These are phyloP conservation scores for Butyriboletus regius DNA, from an alignment of 1,284 basidiomycete genomes.

Conservation along the genomic window DNA sequence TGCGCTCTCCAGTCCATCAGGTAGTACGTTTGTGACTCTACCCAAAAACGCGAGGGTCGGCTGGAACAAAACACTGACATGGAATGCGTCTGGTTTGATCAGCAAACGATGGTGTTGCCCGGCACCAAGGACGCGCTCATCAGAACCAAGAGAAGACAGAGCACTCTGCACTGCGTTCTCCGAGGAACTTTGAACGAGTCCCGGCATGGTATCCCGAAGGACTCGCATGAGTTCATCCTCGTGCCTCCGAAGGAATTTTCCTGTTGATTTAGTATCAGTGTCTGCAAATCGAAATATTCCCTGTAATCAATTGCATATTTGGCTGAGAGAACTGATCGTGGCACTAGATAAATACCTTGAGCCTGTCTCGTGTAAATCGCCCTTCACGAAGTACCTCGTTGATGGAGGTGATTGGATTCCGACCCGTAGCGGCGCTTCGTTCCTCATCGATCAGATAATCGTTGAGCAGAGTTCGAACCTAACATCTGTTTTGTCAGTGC, in stretches of 20 bases:
- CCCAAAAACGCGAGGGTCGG: conserved; percentile 85
- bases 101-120: conserved; percentile 79
- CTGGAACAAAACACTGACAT: conserved; percentile 88
- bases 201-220: conserved; percentile 87
- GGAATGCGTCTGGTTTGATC: conserved; percentile 88
- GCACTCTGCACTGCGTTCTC: conserved; percentile 59
- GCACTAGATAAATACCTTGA: conserved; percentile 50
- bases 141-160: conserved; percentile 53
- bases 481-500: conserved; percentile 3
- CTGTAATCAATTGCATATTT: conserved; percentile 36
- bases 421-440: conserved; percentile 63
- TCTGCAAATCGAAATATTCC: conserved; percentile 86
- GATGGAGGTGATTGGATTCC: conserved; percentile 86
- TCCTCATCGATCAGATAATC: conserved; percentile 91
- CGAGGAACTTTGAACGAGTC: conserved; percentile 69
- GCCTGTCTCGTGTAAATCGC: conserved; percentile 66
- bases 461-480: conserved; percentile 81
- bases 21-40: conserved; percentile 64
- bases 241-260: conserved; percentile 63
- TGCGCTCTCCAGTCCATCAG: conserved; percentile 65
- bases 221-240: conserved; percentile 83
- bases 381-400: conserved; percentile 90
- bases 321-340: not conserved
- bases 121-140: conserved; percentile 63
- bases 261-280: conserved; percentile 67